Evolutionary conservation across 768 basidiomycete genomes (phyloP).

Genomic region (Podaxis sp.): DNA sequence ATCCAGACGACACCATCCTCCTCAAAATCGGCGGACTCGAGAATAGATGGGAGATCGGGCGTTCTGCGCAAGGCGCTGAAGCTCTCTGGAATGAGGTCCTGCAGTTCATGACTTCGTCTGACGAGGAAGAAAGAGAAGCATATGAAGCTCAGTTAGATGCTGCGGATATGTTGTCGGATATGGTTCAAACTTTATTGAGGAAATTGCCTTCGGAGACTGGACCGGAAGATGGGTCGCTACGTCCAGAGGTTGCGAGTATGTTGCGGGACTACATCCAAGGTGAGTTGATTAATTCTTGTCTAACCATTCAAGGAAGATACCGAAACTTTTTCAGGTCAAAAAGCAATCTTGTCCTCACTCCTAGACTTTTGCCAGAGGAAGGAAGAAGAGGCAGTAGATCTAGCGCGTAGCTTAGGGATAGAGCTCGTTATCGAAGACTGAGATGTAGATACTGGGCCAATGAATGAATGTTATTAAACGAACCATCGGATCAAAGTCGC

Average conservation of each 20-base stretch:
- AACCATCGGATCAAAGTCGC: not conserved
- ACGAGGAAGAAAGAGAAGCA: slow-evolving; percentile 21
- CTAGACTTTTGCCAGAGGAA: slow-evolving; percentile 47
- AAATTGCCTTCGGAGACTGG: slow-evolving; percentile 41
- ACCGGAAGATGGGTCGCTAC: slow-evolving; percentile 26
- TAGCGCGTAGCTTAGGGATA: slow-evolving; percentile 51
- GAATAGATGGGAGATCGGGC: slow-evolving; percentile 62
- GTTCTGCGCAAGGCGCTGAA: slow-evolving; percentile 50
- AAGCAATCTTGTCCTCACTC: slow-evolving; percentile 53
- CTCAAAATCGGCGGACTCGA: slow-evolving; percentile 66
- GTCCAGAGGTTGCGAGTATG: slow-evolving; percentile 65
- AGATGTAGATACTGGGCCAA: not conserved
- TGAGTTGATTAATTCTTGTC: slow-evolving; percentile 21
- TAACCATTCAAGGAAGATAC: not conserved
- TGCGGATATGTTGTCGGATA: slow-evolving; percentile 60
- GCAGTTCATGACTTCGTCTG: slow-evolving; percentile 14
- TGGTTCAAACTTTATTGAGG: slow-evolving; percentile 53
- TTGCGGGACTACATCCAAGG: slow-evolving; percentile 67
- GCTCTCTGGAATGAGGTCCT: slow-evolving; percentile 60
- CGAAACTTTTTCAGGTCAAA: slow-evolving; percentile 46
- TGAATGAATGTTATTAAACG: not conserved
- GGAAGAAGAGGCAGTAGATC: slow-evolving; percentile 43
- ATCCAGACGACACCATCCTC: slow-evolving; percentile 85
- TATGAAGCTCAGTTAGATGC: slow-evolving; percentile 72
- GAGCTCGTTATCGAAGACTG: slow-evolving; percentile 50